Base-by-base conservation (phyloP, 768 basidiomycete species). In the Naganishia vaughanmartiniae region DNA sequence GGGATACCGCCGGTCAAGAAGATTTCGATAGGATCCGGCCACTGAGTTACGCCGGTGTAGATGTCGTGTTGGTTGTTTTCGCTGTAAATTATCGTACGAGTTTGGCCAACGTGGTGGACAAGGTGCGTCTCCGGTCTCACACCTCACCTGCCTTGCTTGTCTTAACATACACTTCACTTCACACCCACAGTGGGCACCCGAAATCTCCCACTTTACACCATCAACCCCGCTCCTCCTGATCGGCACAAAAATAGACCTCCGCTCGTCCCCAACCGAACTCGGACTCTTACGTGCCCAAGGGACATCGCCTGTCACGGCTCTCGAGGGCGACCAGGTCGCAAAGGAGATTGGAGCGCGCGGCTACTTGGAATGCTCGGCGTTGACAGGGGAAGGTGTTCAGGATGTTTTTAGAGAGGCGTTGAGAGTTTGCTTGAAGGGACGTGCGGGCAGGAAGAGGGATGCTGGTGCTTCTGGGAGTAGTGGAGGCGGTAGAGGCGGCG, bases 1-100 rank as follows among this genome's bases (percentile, higher is more conserved):
- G 96, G 96, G 96, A 98, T 94, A 98, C 96, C 65, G 95, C 96
- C 39, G 96, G 96, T 66, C 95, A 98, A 83, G 95, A 97, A 73
- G 96, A 98, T 82, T 98, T 98, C 83, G 96, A 98, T 83, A 91
- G 95, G 77, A 91, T 99, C 75, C 88, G 96, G 69, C 96, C 96
- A 72, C 87, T 99, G 80, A 92, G 90, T 77, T 99, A 99, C 84
- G 95, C 95, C 69, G 95, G 98, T 84, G 94, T 93, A n/a, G 94
- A 99, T 81, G 94, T 99, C 83, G 98, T 99, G 84, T 87, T 98
- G 76, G 96, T 99, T 83, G 97, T 95, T 83, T 99, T 96, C 82
- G 93, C 96, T 53, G 89, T 98, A 75, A 96, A 99, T 85, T 93
- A 91, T 65, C 94, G 94, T 39, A 94, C 97, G 82, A 97, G 94